Evolutionary conservation across 306 rosid genomes (phyloP), one percentile per base, ranked within the genome.

Genomic region (Mimosa pudica): DNA sequence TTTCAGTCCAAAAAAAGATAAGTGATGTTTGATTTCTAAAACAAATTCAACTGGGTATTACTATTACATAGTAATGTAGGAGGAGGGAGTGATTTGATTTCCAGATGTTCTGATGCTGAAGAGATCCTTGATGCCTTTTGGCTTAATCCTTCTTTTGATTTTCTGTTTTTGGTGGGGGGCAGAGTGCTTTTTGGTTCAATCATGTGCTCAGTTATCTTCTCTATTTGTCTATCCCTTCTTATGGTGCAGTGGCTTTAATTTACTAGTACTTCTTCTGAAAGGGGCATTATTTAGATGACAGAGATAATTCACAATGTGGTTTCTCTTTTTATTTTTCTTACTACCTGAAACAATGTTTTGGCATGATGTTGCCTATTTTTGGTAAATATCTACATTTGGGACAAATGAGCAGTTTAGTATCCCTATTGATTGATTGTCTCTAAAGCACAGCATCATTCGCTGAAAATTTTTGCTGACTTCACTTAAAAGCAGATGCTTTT

Each of bases 321-420:
- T 79, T 70, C 73, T 42, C 38, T 24, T 2, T 64, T 24, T 52
- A 55, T 44, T 61, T 66, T 14, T 5, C 14, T 35, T 3, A 7
- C 2, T 3, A 2, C 46, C 13, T 60, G 20, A 74, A 45, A 73
- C 82, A 80, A 82, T 75, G 84, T 88, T 82, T 73, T 83, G 88
- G 58, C 70, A 89, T 91, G 75, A 91, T 88, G 78, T 80, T 58
- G 62, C 30, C 71, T 71, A 89, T 60, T 88, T 87, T 76, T 66
- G 85, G 82, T 76, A 71, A 76, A 75, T 73, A 62, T 81, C 64
- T 73, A 55, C 30, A 63, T 78, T 71, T 46, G 78, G 64, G 83
- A 76, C 81, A 68, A 75, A 80, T 68, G 69, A 17, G 68, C 44
- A 48, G 68, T 44, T 60, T 62, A 44, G 78, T 58, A 52, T 78